Percentiles rank a stretch among this genome's conserved stretches.
Evolutionary conservation across 768 basidiomycete species (phyloP).

Genomic region (Mycena polygramma): DNA sequence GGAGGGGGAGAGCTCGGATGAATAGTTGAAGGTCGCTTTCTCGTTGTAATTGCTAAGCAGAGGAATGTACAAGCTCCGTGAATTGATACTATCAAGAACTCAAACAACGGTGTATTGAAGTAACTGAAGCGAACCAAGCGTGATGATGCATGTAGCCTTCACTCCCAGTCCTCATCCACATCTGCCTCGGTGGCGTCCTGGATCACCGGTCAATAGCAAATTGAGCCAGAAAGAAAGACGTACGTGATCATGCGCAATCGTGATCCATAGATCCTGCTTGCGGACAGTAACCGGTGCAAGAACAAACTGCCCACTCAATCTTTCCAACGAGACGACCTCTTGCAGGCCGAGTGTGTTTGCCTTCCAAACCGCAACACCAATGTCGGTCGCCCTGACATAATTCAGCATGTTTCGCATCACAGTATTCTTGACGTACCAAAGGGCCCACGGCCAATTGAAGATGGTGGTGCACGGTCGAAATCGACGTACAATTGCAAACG

Average conservation of each 20-base stretch:
- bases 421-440: slow-evolving; percentile 30
- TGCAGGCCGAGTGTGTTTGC: neutral
- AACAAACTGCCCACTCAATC: slow-evolving; percentile 35
- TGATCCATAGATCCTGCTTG: slow-evolving; percentile 36
- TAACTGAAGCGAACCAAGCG: too few relatives aligned
- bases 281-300: slow-evolving; percentile 25
- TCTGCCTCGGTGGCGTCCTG: slow-evolving; percentile 12
- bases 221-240: neutral
- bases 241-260: slow-evolving; percentile 37
- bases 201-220: neutral
- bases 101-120: neutral
- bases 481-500: slow-evolving; percentile 25
- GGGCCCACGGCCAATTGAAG: slow-evolving; percentile 28
- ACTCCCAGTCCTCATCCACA: neutral
- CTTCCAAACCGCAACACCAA: slow-evolving; percentile 34
- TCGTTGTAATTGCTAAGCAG: too few relatives aligned
- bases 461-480: neutral
- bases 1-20: too few relatives aligned
- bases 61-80: too few relatives aligned
- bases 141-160: too few relatives aligned
- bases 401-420: too few relatives aligned
- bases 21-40: too few relatives aligned
- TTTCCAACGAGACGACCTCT: slow-evolving; percentile 25
- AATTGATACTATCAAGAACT: neutral
- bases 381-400: slow-evolving; percentile 28